Evolutionary conservation across 108 stramenopile species (phyloP).

Genomic region (Nitzschia sp.): DNA sequence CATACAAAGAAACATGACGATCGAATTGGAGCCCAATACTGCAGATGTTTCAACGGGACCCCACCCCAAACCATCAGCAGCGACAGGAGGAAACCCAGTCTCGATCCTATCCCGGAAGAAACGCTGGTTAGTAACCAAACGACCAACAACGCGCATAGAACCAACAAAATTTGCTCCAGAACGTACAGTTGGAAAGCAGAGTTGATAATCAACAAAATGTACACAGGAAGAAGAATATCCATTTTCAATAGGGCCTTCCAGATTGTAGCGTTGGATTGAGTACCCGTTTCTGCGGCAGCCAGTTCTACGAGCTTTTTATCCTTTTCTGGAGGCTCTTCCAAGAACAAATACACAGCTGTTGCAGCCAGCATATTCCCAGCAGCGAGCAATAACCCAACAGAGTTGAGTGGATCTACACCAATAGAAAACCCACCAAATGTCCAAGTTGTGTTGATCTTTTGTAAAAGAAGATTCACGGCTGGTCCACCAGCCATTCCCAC

Average conservation of each 20-base stretch:
- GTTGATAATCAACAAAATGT: slow-evolving; percentile 65
- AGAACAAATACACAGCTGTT: slow-evolving; percentile 41
- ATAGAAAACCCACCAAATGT: slow-evolving; percentile 8
- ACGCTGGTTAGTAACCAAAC: background rate
- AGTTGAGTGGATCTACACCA: slow-evolving; percentile 61
- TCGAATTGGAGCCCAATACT: slow-evolving; percentile 51
- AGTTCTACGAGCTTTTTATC: slow-evolving; percentile 9
- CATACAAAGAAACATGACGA: slow-evolving; percentile 60
- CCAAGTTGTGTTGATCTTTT: slow-evolving; percentile 36
- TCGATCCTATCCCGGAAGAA: slow-evolving; percentile 36
- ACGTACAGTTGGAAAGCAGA: slow-evolving; percentile 62
- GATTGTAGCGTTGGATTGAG: slow-evolving; percentile 2
- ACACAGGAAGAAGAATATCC: slow-evolving; percentile 56
- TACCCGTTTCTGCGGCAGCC: background rate
- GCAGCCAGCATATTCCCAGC: slow-evolving; percentile 42
- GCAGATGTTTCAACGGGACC: slow-evolving; percentile 54
- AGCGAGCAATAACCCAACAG: slow-evolving; percentile 64
- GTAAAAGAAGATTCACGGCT: slow-evolving; percentile 49
- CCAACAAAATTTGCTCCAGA: background rate
- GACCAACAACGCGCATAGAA: background rate
- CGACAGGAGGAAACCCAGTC: slow-evolving; percentile 70
- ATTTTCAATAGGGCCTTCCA: slow-evolving; percentile 22
- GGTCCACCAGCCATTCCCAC: slow-evolving; percentile 74
- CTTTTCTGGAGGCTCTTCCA: slow-evolving; percentile 52
- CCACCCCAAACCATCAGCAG: slow-evolving; percentile 60